A percentile compares a stretch with the other conserved stretches of the same genome.
Conservation (phyloP, 345 rosid species). For the Firmiana major region DNA sequence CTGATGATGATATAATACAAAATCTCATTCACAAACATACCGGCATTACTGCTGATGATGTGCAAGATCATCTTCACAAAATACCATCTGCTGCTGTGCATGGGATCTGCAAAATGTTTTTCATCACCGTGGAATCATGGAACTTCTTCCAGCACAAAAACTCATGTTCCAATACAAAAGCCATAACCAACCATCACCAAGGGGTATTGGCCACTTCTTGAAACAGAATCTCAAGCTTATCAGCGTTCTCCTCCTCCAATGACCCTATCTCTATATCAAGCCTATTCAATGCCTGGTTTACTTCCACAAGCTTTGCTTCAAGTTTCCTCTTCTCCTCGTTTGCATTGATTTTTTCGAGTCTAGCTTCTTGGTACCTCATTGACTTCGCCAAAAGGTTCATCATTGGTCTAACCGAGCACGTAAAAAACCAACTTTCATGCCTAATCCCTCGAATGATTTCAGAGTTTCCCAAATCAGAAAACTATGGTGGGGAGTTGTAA, state of each 20-base stretch:
- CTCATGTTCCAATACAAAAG: background rate
- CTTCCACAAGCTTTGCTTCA: conserved; percentile 22
- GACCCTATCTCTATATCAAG: conserved; percentile 22
- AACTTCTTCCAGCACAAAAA: background rate
- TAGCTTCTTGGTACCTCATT: conserved; percentile 23
- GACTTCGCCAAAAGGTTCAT: conserved; percentile 21
- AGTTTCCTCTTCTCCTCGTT: conserved; percentile 19
- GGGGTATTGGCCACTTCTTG: conserved; percentile 27
- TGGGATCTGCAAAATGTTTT: background rate
- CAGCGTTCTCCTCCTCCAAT: background rate
- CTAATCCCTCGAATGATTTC: conserved; percentile 29
- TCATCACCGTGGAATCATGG: too few species aligned
- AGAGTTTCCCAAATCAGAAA: conserved; percentile 34
- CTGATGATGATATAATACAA: background rate
- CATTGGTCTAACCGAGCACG: conserved; percentile 23
- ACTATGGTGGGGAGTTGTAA: conserved; percentile 15
- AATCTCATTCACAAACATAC: background rate
- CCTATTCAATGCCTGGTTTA: conserved; percentile 5
- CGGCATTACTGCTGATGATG: background rate
- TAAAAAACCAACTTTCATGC: conserved; percentile 37
- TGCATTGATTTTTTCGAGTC: conserved; percentile 10
- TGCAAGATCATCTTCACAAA: background rate
- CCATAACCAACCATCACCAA: conserved; percentile 20
- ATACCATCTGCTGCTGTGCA: background rate
- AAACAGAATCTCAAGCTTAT: conserved; percentile 17